Conservation (phyloP, 495 filamentous ascomycete species). For the Achaetomiella virescens region DNA sequence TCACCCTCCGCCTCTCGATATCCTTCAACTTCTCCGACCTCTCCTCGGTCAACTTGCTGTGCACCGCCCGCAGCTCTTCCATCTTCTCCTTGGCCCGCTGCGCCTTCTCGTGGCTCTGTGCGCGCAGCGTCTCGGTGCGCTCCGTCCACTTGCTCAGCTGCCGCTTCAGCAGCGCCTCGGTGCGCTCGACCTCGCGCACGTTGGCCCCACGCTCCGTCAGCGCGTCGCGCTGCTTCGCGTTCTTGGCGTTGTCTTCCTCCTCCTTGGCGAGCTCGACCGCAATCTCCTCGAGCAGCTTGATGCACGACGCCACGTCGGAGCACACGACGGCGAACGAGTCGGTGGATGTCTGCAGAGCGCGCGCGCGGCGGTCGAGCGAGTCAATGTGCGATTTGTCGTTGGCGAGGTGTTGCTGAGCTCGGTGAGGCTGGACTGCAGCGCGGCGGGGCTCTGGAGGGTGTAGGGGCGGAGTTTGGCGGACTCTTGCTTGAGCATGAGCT, state of each 20-base stretch:
- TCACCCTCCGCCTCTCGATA: constrained; percentile 81
- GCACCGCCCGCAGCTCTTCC: constrained; percentile 79
- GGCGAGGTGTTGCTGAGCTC: constrained; percentile 72
- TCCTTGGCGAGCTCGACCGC: constrained; percentile 76
- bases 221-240: constrained; percentile 73
- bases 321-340: constrained; percentile 82
- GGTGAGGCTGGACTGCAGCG: constrained; percentile 70
- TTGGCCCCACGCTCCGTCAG: constrained; percentile 81
- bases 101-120: constrained; percentile 73
- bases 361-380: constrained; percentile 70
- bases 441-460: constrained; percentile 77
- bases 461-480: constrained; percentile 85
- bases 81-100: constrained; percentile 74
- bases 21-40: constrained; percentile 75
- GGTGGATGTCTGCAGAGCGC: constrained; percentile 85
- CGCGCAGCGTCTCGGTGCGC: constrained; percentile 72
- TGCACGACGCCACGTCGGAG: constrained; percentile 75
- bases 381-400: constrained; percentile 80
- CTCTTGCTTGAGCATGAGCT: constrained; percentile 59
- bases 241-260: constrained; percentile 77
- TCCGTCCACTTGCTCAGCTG: constrained; percentile 79
- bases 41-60: constrained; percentile 78
- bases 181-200: constrained; percentile 83
- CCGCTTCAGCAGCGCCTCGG: constrained; percentile 72
- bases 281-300: constrained; percentile 85